Evolutionary conservation across 257 asterid genomes (phyloP).

Genomic region (Plantago ovata): DNA sequence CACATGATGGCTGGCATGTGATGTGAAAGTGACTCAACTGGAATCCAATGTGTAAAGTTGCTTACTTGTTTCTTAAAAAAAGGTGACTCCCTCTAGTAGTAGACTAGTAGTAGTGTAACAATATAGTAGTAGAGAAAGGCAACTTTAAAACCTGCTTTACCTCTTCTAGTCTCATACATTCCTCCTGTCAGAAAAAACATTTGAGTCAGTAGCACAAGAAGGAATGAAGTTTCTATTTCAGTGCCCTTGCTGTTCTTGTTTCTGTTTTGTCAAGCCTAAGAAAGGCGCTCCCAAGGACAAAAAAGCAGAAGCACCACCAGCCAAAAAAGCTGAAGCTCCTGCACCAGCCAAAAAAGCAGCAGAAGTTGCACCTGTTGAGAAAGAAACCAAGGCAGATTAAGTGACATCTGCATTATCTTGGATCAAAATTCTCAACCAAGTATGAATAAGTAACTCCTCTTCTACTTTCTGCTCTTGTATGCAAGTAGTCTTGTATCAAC

Average conservation of each 20-base stretch:
- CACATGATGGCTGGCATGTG: conserved; percentile 16
- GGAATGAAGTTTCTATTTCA: conserved; percentile 83
- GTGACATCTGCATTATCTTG: not conserved
- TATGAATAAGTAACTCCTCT: conserved; percentile 9
- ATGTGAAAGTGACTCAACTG: conserved; percentile 42
- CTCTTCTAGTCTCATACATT: no score
- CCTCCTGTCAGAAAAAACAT: no score
- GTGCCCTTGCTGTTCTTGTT: conserved; percentile 79
- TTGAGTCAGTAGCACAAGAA: conserved; percentile 2
- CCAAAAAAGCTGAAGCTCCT: not conserved
- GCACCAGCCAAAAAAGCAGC: conserved; percentile 23
- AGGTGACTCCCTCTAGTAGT: no score
- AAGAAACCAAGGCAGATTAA: conserved; percentile 22
- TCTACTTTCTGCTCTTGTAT: not conserved
- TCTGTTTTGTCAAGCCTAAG: conserved; percentile 74
- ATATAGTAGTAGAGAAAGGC: not conserved
- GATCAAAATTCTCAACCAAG: not conserved
- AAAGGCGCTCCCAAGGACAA: conserved; percentile 47
- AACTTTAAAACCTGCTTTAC: conserved; percentile 1
- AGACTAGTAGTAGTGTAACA: not conserved
- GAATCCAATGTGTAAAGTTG: conserved; percentile 29
- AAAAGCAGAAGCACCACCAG: conserved; percentile 7
- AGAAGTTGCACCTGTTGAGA: conserved; percentile 13
- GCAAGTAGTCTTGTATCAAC: no score
- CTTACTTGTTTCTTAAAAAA: not conserved